Evolutionary conservation across 2,329 filamentous ascomycete species (phyloP).

Genomic region (Aspergillus glaucus): DNA sequence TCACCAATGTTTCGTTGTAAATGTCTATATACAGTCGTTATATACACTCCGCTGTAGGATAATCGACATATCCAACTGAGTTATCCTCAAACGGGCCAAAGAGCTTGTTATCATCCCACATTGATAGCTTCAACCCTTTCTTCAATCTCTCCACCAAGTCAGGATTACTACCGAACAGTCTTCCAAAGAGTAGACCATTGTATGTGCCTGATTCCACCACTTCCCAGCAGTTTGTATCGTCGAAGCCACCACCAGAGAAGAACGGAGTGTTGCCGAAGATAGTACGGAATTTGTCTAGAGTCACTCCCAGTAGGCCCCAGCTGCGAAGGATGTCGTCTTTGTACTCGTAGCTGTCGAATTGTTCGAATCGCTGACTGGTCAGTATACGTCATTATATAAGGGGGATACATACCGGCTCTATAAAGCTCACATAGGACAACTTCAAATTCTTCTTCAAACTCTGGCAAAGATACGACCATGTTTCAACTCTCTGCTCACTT

Average conservation of each 20-base stretch:
- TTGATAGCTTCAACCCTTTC: slow-evolving; percentile 33
- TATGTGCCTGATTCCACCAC: slow-evolving; percentile 44
- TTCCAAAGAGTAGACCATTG: slow-evolving; percentile 44
- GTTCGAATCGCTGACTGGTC: slow-evolving; percentile 40
- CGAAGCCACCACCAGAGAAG: slow-evolving; percentile 51
- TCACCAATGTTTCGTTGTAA: background rate
- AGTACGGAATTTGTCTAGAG: slow-evolving; percentile 43
- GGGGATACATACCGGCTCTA: slow-evolving; percentile 41
- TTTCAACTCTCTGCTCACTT: slow-evolving; percentile 47
- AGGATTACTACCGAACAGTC: slow-evolving; percentile 46
- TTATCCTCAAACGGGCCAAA: slow-evolving; percentile 37
- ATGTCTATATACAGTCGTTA: background rate
- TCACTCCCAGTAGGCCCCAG: slow-evolving; percentile 43
- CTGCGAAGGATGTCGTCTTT: slow-evolving; percentile 45
- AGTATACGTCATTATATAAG: background rate
- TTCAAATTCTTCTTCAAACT: slow-evolving; percentile 42
- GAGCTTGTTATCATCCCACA: slow-evolving; percentile 42
- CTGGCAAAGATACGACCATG: slow-evolving; percentile 46
- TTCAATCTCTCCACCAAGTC: slow-evolving; percentile 43
- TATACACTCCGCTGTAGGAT: slow-evolving; percentile 10
- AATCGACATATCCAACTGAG: slow-evolving; percentile 25
- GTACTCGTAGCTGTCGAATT: slow-evolving; percentile 44
- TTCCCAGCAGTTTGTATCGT: slow-evolving; percentile 46
- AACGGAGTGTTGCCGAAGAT: slow-evolving; percentile 51
- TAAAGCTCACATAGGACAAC: slow-evolving; percentile 50